Percentiles rank a stretch among this genome's conserved stretches.
These are phyloP conservation scores for Naegleria gruberi DNA, from an alignment of 208 protist species.

Conservation along the genomic window DNA sequence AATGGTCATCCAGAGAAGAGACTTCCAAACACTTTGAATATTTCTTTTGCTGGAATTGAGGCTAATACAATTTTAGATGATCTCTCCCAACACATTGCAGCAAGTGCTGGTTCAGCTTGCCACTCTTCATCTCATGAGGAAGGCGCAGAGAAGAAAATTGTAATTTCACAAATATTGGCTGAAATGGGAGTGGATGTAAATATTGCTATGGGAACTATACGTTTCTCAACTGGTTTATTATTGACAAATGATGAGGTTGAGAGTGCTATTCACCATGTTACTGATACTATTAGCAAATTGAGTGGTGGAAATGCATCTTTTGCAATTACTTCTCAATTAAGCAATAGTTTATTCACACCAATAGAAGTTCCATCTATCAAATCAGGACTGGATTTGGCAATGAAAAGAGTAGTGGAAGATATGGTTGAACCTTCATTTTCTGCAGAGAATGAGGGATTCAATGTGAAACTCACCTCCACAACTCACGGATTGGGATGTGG, in stretches of 20 bases:
- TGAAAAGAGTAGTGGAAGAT: too few species aligned
- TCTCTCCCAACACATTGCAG: slow-evolving; percentile 21
- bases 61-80: slow-evolving; percentile 21
- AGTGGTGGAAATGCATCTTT: not conserved
- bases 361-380: too few species aligned
- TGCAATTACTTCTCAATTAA: too few species aligned
- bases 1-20: not conserved
- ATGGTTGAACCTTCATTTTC: too few species aligned
- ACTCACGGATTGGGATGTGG: slow-evolving; percentile 40
- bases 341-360: too few species aligned
- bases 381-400: too few species aligned
- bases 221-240: slow-evolving; percentile 31
- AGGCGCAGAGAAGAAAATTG: not conserved
- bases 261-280: slow-evolving; percentile 15
- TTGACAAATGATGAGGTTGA: slow-evolving; percentile 26
- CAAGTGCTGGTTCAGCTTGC: slow-evolving; percentile 15
- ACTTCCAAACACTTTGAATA: slow-evolving; percentile 20
- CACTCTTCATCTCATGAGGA: not conserved
- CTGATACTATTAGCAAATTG: not conserved
- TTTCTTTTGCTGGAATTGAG: not conserved
- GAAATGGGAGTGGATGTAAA: slow-evolving; percentile 30
- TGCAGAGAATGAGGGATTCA: too few species aligned
- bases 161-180: slow-evolving; percentile 30
- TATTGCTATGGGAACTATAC: slow-evolving; percentile 31
- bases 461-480: slow-evolving; percentile 27